Evolutionary conservation across 2,329 filamentous ascomycete genomes (phyloP).

Genomic region (Neurospora sp.): DNA sequence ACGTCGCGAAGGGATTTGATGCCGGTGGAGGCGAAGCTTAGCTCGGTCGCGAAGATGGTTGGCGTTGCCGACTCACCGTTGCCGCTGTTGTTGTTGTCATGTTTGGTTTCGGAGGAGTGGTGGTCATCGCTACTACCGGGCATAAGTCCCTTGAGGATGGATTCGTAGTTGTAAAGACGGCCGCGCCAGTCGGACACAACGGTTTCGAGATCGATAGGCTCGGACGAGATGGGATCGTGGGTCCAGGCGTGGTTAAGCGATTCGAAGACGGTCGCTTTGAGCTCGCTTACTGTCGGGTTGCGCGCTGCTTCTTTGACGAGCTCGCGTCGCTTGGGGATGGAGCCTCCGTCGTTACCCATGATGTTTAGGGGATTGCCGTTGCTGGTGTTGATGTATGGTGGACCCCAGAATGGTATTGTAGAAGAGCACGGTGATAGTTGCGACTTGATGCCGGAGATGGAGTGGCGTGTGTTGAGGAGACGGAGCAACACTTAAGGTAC

Average conservation of each 20-base stretch:
- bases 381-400: no score
- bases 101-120: conserved; percentile 27
- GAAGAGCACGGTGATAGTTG: no score
- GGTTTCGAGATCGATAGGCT: conserved; percentile 56
- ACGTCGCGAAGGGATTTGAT: conserved; percentile 80
- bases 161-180: conserved; percentile 89
- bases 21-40: conserved; percentile 38
- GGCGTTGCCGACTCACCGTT: conserved; percentile 15
- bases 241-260: conserved; percentile 80
- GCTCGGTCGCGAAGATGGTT: conserved; percentile 9
- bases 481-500: neutral
- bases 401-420: no score
- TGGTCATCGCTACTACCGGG: conserved; percentile 43
- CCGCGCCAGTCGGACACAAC: conserved; percentile 80
- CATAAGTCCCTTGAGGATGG: conserved; percentile 56
- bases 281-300: conserved; percentile 68
- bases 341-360: conserved; percentile 98
- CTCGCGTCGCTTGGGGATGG: conserved; percentile 89
- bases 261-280: conserved; percentile 82
- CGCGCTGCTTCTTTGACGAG: conserved; percentile 90
- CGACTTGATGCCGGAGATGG: neutral
- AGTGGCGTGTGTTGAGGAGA: neutral
- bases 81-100: conserved; percentile 18
- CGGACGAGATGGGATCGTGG: conserved; percentile 77
- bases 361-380: conserved; percentile 5